These are phyloP conservation scores for Malania oleifera DNA, from an alignment of 164 flowering plant species.

Conservation along the genomic window DNA sequence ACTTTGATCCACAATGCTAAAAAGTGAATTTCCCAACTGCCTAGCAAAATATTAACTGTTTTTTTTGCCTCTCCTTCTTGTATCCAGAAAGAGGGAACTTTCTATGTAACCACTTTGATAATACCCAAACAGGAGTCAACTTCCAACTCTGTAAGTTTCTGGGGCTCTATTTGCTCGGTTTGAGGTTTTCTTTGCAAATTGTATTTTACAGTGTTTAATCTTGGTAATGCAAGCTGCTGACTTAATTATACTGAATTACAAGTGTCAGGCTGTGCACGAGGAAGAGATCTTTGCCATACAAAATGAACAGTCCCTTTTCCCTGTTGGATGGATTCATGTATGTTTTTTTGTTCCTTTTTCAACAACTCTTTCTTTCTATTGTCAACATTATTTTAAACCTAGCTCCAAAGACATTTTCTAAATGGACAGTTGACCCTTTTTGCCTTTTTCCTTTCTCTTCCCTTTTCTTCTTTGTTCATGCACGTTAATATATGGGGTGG, in stretches of 20 bases:
- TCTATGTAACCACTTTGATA: slow-evolving; percentile 65
- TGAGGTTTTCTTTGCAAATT: neutral
- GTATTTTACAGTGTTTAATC: neutral
- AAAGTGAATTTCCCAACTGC: too few species aligned
- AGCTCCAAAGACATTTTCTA: too few species aligned
- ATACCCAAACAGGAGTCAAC: slow-evolving; percentile 80
- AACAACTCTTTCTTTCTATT: neutral
- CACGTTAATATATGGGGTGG: too few species aligned
- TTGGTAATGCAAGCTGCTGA: slow-evolving; percentile 3
- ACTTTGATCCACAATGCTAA: too few species aligned
- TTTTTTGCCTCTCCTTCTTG: neutral
- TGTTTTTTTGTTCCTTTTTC: slow-evolving; percentile 4
- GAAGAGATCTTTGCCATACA: slow-evolving; percentile 71
- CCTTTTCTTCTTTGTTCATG: too few species aligned
- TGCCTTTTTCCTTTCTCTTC: too few species aligned
- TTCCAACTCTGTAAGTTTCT: slow-evolving; percentile 36
- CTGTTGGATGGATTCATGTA: slow-evolving; percentile 95
- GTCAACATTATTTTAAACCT: neutral
- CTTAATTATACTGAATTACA: slow-evolving; percentile 14
- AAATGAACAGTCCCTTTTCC: slow-evolving; percentile 56
- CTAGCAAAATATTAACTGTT: too few species aligned
- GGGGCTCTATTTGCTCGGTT: neutral
- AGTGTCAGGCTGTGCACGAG: slow-evolving; percentile 77
- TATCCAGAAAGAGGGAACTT: slow-evolving; percentile 46
- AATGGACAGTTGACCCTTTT: too few species aligned